Base-by-base conservation (phyloP, 2,329 filamentous ascomycete species). In the Fusarium sp. region DNA sequence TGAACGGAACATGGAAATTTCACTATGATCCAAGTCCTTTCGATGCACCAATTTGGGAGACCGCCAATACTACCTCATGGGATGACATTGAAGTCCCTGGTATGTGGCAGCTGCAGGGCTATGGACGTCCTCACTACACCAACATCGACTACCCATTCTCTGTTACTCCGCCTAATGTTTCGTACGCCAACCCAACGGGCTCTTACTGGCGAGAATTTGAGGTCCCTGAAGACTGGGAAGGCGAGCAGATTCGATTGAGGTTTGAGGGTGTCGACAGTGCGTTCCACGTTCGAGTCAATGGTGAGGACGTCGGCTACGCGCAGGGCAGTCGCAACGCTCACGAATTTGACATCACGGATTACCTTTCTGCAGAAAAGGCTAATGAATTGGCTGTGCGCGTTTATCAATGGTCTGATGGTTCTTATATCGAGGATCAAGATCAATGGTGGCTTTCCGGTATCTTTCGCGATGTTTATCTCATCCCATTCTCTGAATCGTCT, bases 241-340 rank as follows among this genome's bases (percentile, higher is more conserved):
- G 79, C 7, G 78, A 84, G 26, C 89, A 91, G 69, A 81, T 91
- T 16, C 82, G 90, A n/a, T 79, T 94, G 7, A 83, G 91, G 6
- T 93, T 93, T 61, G 91, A 93, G 70, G 91, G 91, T 0, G 91
- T 93, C 0, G 91, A 93, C 74, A 87, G 89, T 45, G 88, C 91
- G 0, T 93, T 91, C 68, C 88, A 91, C 69, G 82, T 93, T 3
- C 93, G 88, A 85, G 75, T 94, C 6, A 93, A 94, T 72, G 89
- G 90, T 0, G 79, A 81, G 13, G 81, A 89, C 48, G 84, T 93
- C 10, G 91, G 91, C 2, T 93, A 93, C 74, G 89, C 88, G 2
- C 91, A 93, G 75, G 91, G 91, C 2, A 88, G 89, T 7, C 84
- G 91, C 21, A 93, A 93, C 65, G 88, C 91, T 0, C 87, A 87